Evolutionary conservation across 768 basidiomycete genomes (phyloP).

Genomic region (Chalciporus piperatus): DNA sequence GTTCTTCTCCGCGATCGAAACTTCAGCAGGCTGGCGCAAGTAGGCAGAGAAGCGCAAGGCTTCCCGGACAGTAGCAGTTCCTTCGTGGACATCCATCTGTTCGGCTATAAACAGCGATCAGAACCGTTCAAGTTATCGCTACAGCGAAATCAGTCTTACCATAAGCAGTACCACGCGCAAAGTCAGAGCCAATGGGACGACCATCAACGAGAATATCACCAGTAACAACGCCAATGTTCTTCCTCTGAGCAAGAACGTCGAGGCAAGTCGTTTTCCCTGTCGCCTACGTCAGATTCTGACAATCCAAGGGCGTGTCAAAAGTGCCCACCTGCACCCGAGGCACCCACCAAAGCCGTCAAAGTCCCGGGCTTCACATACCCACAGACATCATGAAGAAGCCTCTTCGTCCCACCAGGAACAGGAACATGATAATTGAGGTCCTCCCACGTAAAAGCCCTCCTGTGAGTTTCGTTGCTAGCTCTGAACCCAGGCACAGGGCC

Average conservation of each 20-base stretch:
- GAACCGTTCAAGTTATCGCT: constrained; percentile 2
- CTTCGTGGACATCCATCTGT: constrained; percentile 86
- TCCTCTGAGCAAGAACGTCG: constrained; percentile 70
- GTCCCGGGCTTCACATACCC: constrained; percentile 86
- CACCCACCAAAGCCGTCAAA: constrained; percentile 88
- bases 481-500: neutral
- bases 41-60: constrained; percentile 85
- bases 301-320: constrained; percentile 5
- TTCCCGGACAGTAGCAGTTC: constrained; percentile 79
- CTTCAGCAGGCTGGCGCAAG: constrained; percentile 68
- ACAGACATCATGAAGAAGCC: constrained; percentile 70
- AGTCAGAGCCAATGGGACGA: constrained; percentile 54
- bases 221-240: constrained; percentile 64
- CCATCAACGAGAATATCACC: constrained; percentile 69
- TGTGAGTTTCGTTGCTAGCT: neutral
- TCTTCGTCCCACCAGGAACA: constrained; percentile 53
- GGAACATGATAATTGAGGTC: constrained; percentile 75
- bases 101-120: constrained; percentile 47
- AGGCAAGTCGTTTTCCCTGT: constrained; percentile 74
- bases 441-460: constrained; percentile 76
- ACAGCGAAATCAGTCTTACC: constrained; percentile 37
- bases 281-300: constrained; percentile 7
- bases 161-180: constrained; percentile 73
- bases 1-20: constrained; percentile 72
- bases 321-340: constrained; percentile 65